Conservation (phyloP, 192 early-diverging fungal genomes). For the Umbelopsis isabellina region DNA sequence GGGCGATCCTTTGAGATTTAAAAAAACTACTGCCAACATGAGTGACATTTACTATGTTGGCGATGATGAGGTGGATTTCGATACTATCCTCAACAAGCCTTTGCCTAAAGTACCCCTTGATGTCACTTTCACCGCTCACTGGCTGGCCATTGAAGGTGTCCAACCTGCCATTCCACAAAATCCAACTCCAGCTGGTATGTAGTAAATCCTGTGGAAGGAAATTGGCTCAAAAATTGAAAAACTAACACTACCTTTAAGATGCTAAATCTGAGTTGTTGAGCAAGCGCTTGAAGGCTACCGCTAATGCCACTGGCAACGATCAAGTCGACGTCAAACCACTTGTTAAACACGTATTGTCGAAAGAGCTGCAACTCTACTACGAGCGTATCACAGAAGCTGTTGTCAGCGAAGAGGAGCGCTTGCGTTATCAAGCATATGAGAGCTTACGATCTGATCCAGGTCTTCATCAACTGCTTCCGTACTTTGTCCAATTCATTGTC, state of each 20-base stretch:
- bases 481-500: conserved; percentile 91
- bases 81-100: conserved; percentile 81
- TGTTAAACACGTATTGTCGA: conserved; percentile 90
- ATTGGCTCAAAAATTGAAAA: not conserved
- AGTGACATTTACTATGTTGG: conserved; percentile 87
- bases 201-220: not conserved
- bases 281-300: conserved; percentile 46
- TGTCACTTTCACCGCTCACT: conserved; percentile 89
- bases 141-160: conserved; percentile 99
- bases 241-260: conserved; percentile 30
- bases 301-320: conserved; percentile 31
- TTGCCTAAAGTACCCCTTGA: conserved; percentile 92
- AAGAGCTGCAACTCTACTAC: conserved; percentile 93
- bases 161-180: conserved; percentile 97
- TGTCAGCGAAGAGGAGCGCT: conserved; percentile 61
- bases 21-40: conserved; percentile 62
- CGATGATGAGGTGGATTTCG: conserved; percentile 93
- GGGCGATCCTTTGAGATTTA: conserved; percentile 70
- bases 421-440: conserved; percentile 79
- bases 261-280: conserved; percentile 57
- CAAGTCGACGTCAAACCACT: conserved; percentile 66
- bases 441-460: conserved; percentile 89
- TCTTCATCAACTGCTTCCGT: conserved; percentile 91
- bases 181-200: conserved; percentile 69
- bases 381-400: conserved; percentile 88